Conservation (phyloP, 228 moss, liverwort and hornwort species). For the Sphagnum fallax region DNA sequence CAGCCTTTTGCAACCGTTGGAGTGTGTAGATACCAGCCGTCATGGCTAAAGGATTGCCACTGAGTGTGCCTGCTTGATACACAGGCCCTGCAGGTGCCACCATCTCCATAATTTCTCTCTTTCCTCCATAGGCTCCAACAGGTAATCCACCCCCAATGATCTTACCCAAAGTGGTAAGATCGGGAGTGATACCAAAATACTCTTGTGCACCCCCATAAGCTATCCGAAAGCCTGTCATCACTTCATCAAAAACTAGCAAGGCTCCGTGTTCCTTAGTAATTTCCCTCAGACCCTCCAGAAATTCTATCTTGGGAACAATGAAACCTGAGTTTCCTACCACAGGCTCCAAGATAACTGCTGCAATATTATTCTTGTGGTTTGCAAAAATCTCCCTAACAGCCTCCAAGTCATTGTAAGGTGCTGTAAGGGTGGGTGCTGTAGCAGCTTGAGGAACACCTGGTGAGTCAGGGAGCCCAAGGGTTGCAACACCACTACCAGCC, state of each 20-base stretch:
- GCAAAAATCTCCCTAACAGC: constrained; percentile 71
- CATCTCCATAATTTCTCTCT: constrained; percentile 87
- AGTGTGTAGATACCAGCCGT: constrained; percentile 95
- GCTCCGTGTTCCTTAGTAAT: constrained; percentile 62
- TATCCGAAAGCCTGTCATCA: constrained; percentile 97
- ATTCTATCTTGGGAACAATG: constrained; percentile 61
- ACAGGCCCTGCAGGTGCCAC: constrained; percentile 96
- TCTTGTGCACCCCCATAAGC: constrained; percentile 93
- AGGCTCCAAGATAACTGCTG: constrained; percentile 86
- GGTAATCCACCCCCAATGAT: constrained; percentile 96
- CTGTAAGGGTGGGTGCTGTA: constrained; percentile 76
- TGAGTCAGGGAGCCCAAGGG: constrained; percentile 88
- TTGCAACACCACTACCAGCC: constrained; percentile 95
- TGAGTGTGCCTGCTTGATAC: constrained; percentile 97
- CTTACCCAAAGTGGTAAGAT: constrained; percentile 85
- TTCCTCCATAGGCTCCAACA: constrained; percentile 93
- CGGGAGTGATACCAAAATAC: constrained; percentile 82
- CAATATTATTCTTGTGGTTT: constrained; percentile 51
- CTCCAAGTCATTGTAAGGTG: constrained; percentile 80
- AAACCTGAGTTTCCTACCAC: constrained; percentile 95
- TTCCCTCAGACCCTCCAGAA: constrained; percentile 73
- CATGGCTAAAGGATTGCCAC: constrained; percentile 98
- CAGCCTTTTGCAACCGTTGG: constrained; percentile 67
- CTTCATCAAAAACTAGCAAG: constrained; percentile 89
- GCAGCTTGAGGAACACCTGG: constrained; percentile 80